These are phyloP conservation scores for Malassezia nana DNA, from an alignment of 1,284 basidiomycete species.

Conservation along the genomic window DNA sequence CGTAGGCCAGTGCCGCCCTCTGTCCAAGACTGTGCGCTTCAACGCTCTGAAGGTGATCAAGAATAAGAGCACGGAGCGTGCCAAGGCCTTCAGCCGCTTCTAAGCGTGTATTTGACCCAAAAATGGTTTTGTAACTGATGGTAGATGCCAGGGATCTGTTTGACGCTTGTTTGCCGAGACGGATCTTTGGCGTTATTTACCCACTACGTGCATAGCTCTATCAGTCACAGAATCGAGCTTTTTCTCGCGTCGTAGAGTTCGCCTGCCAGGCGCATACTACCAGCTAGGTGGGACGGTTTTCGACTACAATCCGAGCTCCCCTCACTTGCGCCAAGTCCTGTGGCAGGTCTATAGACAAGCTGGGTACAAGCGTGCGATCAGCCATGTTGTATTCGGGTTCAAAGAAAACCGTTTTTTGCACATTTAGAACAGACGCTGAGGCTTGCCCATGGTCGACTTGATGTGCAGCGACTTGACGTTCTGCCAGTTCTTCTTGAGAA, in stretches of 20 bases:
- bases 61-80: conserved; percentile 48
- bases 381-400: conserved; percentile 16
- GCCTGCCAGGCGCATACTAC: no score
- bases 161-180: background rate
- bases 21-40: conserved; percentile 99
- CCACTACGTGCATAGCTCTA: conserved; percentile 8
- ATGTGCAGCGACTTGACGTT: conserved; percentile 98
- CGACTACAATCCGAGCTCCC: conserved; percentile 17
- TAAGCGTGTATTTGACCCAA: conserved; percentile 50
- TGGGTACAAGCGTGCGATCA: conserved; percentile 22
- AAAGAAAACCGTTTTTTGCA: background rate
- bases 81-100: conserved; percentile 90
- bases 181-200: conserved; percentile 4
- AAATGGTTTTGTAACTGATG: conserved; percentile 9
- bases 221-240: background rate
- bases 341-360: conserved; percentile 12
- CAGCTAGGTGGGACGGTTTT: conserved; percentile 2
- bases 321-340: conserved; percentile 11
- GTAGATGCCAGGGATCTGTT: background rate
- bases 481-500: conserved; percentile 99
- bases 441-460: conserved; percentile 99
- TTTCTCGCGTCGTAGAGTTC: background rate
- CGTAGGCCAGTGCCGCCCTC: conserved; percentile 84
- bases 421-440: conserved; percentile 76
- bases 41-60: conserved; percentile 78